phyloP scores from a whole-genome alignment of 2,329 filamentous ascomycete species.

The Drechslerella dactyloides region DNA sequence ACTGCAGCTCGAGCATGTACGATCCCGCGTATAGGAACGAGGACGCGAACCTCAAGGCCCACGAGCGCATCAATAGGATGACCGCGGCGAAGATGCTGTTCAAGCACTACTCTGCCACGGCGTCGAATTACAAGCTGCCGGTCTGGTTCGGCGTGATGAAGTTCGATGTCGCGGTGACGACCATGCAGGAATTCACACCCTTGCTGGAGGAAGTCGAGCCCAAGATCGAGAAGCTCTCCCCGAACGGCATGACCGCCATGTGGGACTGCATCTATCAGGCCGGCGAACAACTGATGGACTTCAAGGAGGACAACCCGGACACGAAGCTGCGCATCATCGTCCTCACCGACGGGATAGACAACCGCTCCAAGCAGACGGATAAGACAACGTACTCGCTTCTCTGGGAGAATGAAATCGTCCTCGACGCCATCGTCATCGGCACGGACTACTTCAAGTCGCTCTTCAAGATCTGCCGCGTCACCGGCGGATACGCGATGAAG shows the following conservation, averaged over 20 bases:
- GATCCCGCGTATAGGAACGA: constrained; percentile 35
- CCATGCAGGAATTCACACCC: constrained; percentile 40
- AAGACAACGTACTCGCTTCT: constrained; percentile 40
- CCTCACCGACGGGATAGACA: constrained; percentile 47
- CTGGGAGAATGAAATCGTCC: constrained; percentile 45
- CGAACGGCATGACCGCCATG: constrained; percentile 37
- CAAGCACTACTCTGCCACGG: constrained; percentile 34
- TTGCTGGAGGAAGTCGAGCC: constrained; percentile 34
- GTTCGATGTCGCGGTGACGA: constrained; percentile 26
- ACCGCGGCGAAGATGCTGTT: constrained; percentile 44
- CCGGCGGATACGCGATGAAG: constrained; percentile 49
- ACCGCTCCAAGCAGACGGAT: constrained; percentile 41
- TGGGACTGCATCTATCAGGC: constrained; percentile 49
- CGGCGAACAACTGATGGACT: constrained; percentile 39
- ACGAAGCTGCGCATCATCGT: constrained; percentile 47
- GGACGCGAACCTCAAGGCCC: constrained; percentile 22
- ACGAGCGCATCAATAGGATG: constrained; percentile 32
- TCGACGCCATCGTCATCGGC: constrained; percentile 44
- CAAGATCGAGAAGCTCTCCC: constrained; percentile 33
- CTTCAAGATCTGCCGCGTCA: constrained; percentile 43
- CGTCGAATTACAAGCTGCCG: constrained; percentile 44
- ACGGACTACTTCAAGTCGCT: constrained; percentile 31
- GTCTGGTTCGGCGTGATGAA: constrained; percentile 48
- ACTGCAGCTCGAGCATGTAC: constrained; percentile 46
- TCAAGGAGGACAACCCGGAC: constrained; percentile 46